phyloP scores from a whole-genome alignment of 257 asterid species.

The Fraxinus quadrangulata region DNA sequence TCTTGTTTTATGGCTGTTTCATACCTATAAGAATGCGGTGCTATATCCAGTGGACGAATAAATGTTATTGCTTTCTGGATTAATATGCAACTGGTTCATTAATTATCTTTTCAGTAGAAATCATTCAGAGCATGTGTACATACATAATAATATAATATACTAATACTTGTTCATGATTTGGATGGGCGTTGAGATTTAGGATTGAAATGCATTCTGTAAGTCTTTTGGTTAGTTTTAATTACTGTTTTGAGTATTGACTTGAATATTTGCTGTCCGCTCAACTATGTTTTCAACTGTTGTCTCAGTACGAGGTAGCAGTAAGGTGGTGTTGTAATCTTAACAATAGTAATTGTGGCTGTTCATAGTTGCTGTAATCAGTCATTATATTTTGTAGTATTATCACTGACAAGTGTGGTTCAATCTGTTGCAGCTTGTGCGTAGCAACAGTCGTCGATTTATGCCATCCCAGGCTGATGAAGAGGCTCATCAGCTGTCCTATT shows the following conservation, averaged over 20 bases:
- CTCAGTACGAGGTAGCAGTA: background rate
- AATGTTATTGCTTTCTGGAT: background rate
- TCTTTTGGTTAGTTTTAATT: background rate
- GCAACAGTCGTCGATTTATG: slow-evolving; percentile 88
- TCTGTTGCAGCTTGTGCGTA: slow-evolving; percentile 82
- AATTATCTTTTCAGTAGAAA: background rate
- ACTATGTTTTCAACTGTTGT: background rate
- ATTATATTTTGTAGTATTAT: slow-evolving; percentile 17
- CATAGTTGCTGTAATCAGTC: slow-evolving; percentile 3
- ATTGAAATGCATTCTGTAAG: background rate
- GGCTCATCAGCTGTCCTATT: slow-evolving; percentile 93
- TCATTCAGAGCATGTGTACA: background rate
- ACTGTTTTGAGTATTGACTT: background rate
- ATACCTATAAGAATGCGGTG: background rate
- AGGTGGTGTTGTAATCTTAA: background rate
- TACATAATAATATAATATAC: background rate
- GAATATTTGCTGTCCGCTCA: background rate
- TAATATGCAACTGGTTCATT: background rate
- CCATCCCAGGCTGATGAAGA: slow-evolving; percentile 95
- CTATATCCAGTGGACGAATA: background rate
- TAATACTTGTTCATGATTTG: background rate
- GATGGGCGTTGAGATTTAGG: background rate
- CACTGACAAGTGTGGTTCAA: slow-evolving; percentile 17
- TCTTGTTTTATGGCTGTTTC: background rate
- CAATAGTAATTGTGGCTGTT: background rate